Base-by-base conservation (phyloP, 495 filamentous ascomycete genomes). In the Trichoderma reesei region DNA sequence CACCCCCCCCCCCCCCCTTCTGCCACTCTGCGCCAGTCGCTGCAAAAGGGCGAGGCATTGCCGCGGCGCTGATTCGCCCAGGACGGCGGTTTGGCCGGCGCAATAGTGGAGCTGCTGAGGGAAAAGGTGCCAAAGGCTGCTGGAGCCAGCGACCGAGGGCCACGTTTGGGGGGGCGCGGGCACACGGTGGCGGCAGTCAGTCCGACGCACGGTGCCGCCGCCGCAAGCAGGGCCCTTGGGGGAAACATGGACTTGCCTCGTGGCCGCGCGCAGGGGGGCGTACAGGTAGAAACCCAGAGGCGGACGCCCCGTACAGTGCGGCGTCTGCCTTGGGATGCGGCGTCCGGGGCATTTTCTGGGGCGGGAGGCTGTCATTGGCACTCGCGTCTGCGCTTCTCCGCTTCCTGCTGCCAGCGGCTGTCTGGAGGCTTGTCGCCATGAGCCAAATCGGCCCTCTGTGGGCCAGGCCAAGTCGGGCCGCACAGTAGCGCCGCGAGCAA, bases 41-140 rank as follows among this genome's bases (percentile, higher is more conserved):
- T 7, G 31, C 8, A 46, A 2, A 41, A 63, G 26, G 62, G 62
- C 26, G 34, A 65, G 63, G 48, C 10, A 65, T 34, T 37, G 63
- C 18, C 34, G 11, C 13, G 16, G 63, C 33, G 33, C 46, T 64
- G 62, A 39, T 61, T 65, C 54, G 64, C 44, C 26, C 59, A 41
- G 54, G 68, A n/a, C 78, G 78, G 79, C 78, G 74, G 72, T 79
- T 79, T 81, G 72, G 73, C 79, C 79, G 79, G 79, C 76, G 74
- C 76, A 81, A 81, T 80, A 79, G 79, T 81, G 79, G 79, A 79
- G 77, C 70, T 69, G 60, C 51, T 56, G 66, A 44, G 46, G 67
- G 65, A 68, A 71, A 65, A 64, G 66, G 69, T n/a, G n/a, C n/a
- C n/a, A n/a, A n/a, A n/a, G n/a, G n/a, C n/a, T 70, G 66, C 70